Base-by-base conservation (phyloP, 1,284 basidiomycete genomes). In the Wallemia ichthyophaga region DNA sequence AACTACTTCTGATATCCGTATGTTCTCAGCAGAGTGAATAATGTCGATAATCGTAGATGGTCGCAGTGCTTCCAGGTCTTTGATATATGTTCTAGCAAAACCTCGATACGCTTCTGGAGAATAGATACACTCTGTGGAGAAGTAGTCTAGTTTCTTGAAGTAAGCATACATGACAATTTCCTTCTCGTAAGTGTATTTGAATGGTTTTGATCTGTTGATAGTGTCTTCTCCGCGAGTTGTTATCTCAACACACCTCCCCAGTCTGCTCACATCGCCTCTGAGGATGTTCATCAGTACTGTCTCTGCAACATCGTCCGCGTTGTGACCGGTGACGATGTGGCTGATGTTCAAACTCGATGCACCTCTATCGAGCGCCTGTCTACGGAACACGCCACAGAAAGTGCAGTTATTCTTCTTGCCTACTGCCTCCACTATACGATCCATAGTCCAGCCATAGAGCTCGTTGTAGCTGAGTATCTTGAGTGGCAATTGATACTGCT, bases 161-260 rank as follows among this genome's bases (percentile, higher is more conserved):
- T 95, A 95, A 11, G 91, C 91, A 68, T 95, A 94, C 91, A 99
- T 95, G 63, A 99, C 92, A 56, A 99, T 98, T 71, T 99, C 92
- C 72, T 99, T 99, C 72, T 99, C 94, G 67, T 98, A 98, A 0
- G 89, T 83, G 66, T 96, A 91, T 70, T 96, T 98, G 77, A 99
- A 98, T 1, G 92, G 92, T 72, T 99, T 99, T 62, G 85, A 91
- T 56, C 94, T 78, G 69, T 82, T 86, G 68, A 98, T 96, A 0
- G 87, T 92, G 66, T 91, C 85, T 68, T 91, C 87, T 32, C 85
- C 84, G 66, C 87, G 81, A 0, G 91, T 91, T 59, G 86, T 89
- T 61, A 99, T 92, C 56, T 82, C 76, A 0, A 92, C 98, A 69
- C 92, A 98, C 58, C 92, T 76, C 17, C 86, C 85, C 2, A 99